Evolutionary conservation across 1,139 yeast genomes (phyloP), one percentile per base, ranked within the genome.

Genomic region (Lodderomyces parapsilosis): DNA sequence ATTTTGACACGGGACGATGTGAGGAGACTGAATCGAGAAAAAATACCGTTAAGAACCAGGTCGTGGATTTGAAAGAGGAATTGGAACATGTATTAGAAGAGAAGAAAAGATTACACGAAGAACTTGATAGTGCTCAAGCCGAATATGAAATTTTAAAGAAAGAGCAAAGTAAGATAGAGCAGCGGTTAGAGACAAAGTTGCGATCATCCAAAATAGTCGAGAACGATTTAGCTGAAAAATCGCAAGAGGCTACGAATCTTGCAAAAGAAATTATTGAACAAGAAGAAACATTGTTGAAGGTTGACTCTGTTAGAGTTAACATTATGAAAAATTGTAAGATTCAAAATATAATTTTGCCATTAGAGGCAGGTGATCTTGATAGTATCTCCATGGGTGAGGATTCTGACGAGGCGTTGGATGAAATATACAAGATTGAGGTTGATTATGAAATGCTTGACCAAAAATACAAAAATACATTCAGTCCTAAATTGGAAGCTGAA

Each of bases 281-380:
- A 6, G 83, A 81, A 48, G 89, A 81, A 51, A 73, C 72, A 27
- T 56, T 80, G 3, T 81, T 83, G 39, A 78, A 78, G 48, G 60
- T 72, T 5, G 81, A 76, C 47, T 62, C 81, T 18, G 86, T 82
- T 43, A 76, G 86, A 51, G 69, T 81, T 5, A 78, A 80, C 50
- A 66, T 81, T 20, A 68, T 90, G 49, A 81, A 85, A 51, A 81
- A 80, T 49, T 87, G 96, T 62, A 87, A 86, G 55, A 76, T 91
- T 49, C 88, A 86, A 43, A 85, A 80, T 49, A 71, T 86, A 13
- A 70, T 71, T 9, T 55, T 91, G 13, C 96, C 96, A 1, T 63
- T 89, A 34, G 77, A 78, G 30, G 18, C n/a, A 13, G 93, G 94
- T 0, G 57, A 74, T 66, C 43, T 69, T 73, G 63, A 83, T 63